These are phyloP conservation scores for Vigna radiata DNA, from an alignment of 306 rosid species.

Conservation along the genomic window DNA sequence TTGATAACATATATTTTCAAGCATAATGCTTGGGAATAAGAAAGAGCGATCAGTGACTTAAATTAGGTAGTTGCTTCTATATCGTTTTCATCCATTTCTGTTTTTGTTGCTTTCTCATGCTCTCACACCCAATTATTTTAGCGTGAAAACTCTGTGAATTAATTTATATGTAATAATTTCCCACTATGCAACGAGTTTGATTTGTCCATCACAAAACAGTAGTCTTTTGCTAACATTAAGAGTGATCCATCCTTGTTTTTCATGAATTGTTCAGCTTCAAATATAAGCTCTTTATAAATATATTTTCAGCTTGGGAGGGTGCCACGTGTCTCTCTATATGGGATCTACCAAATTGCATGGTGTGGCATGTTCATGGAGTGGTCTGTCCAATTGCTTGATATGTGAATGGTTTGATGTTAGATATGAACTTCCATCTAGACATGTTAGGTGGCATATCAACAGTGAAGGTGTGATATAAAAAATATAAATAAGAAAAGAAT, in stretches of 20 bases:
- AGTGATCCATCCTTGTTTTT: neutral
- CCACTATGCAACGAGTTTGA: neutral
- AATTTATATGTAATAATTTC: neutral
- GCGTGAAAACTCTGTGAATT: neutral
- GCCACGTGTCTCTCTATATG: neutral
- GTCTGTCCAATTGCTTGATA: slow-evolving; percentile 17
- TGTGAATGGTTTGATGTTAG: slow-evolving; percentile 20
- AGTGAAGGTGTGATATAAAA: slow-evolving; percentile 3
- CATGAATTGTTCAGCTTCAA: slow-evolving; percentile 3
- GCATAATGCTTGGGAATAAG: neutral
- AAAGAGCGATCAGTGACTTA: neutral
- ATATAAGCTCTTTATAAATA: neutral
- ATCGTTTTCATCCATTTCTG: neutral
- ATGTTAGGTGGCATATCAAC: neutral
- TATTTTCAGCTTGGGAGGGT: neutral
- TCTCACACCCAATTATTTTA: neutral
- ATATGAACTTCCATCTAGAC: slow-evolving; percentile 13
- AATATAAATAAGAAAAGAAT: neutral
- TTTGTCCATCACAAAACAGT: neutral
- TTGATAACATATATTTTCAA: too few species aligned
- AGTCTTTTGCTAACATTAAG: neutral
- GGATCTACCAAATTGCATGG: neutral
- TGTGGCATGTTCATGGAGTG: neutral
- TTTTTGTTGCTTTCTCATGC: neutral
- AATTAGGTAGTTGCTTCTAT: neutral